Conservation (phyloP, 495 filamentous ascomycete species). For the Darksidea phi region DNA sequence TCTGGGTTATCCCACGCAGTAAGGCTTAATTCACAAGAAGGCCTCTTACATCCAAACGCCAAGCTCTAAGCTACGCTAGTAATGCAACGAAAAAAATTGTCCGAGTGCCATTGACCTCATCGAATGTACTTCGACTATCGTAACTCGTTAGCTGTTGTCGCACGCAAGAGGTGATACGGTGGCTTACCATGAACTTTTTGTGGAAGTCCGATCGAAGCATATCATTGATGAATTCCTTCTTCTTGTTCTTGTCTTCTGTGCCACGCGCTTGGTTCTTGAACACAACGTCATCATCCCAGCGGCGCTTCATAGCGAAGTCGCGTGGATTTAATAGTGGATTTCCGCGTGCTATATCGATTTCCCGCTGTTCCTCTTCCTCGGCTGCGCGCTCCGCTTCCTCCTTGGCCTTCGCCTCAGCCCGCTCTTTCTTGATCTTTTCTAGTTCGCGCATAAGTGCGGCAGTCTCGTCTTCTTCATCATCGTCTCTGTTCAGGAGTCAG, state of each 20-base stretch:
- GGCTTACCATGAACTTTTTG: slow-evolving; percentile 89
- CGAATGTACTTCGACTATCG: slow-evolving; percentile 67
- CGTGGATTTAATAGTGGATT: slow-evolving; percentile 85
- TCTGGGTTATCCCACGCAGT: slow-evolving; percentile 25
- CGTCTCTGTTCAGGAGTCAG: slow-evolving; percentile 46
- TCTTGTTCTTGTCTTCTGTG: slow-evolving; percentile 84
- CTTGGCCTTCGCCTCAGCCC: slow-evolving; percentile 78
- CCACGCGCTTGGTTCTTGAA: slow-evolving; percentile 98
- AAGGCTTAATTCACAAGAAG: not conserved
- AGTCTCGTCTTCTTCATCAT: slow-evolving; percentile 89
- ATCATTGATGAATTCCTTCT: slow-evolving; percentile 97
- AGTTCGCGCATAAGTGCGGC: slow-evolving; percentile 88
- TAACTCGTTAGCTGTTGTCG: slow-evolving; percentile 42
- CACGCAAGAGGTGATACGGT: not conserved
- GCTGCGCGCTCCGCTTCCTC: slow-evolving; percentile 70
- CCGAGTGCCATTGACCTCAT: slow-evolving; percentile 41
- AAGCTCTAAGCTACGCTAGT: slow-evolving; percentile 13
- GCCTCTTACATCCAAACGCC: slow-evolving; percentile 2
- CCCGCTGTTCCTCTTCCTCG: slow-evolving; percentile 76
- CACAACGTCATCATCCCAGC: slow-evolving; percentile 97
- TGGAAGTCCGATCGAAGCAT: slow-evolving; percentile 94
- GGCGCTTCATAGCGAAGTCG: slow-evolving; percentile 71
- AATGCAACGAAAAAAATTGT: slow-evolving; percentile 10
- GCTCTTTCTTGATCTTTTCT: slow-evolving; percentile 89
- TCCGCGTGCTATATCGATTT: slow-evolving; percentile 84